Conservation (phyloP, 768 basidiomycete species). For the Rubroboletus pulcherrimus region DNA sequence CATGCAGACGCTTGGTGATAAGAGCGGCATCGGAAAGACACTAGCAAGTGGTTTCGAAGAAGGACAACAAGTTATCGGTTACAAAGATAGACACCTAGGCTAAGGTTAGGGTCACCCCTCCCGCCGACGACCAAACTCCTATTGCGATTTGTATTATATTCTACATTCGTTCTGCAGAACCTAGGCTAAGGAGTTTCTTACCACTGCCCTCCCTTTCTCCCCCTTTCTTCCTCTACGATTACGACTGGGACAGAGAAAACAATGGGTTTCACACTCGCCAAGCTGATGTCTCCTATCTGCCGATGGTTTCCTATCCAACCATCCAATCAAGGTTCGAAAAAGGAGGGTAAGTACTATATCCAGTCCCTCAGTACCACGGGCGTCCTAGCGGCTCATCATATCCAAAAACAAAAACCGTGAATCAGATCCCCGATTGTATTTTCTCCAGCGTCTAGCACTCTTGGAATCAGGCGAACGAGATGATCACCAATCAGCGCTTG, state of each 20-base stretch:
- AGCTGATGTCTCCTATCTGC: not conserved
- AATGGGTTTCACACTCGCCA: conserved; percentile 11
- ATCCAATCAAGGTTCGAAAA: not conserved
- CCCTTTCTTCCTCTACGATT: too few species aligned
- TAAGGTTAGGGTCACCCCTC: not conserved
- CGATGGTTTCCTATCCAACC: not conserved
- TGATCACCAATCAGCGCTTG: conserved; percentile 23
- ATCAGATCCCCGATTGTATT: conserved; percentile 3
- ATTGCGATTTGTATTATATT: not conserved
- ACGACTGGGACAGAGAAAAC: not conserved
- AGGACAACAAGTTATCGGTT: not conserved
- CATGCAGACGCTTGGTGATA: conserved; percentile 64
- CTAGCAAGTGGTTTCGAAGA: too few species aligned
- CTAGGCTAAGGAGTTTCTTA: not conserved
- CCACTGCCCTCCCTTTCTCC: not conserved
- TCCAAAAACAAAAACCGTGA: not conserved
- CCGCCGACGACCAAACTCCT: not conserved
- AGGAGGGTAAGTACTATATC: conserved; percentile 3
- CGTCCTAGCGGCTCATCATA: not conserved
- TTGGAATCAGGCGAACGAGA: conserved; percentile 17
- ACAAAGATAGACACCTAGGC: not conserved
- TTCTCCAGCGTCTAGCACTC: conserved; percentile 7
- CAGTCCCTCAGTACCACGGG: not conserved
- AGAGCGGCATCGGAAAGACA: too few species aligned
- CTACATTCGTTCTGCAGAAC: not conserved